phyloP scores from a whole-genome alignment of 2,329 filamentous ascomycete species.

The Neonectria neomacrospora region DNA sequence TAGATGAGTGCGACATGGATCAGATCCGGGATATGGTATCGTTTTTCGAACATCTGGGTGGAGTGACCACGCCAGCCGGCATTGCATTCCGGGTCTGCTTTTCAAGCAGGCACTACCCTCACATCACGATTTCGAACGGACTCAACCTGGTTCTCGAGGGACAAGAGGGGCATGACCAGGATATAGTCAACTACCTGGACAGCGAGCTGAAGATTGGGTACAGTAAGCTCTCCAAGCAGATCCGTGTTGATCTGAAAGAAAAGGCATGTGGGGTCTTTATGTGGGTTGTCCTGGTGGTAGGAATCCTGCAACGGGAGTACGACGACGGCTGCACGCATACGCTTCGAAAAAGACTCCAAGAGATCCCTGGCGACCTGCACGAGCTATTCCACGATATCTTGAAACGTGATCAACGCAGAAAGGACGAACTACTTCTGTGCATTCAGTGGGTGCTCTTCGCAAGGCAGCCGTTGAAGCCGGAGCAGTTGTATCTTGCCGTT shows the following conservation, averaged over 20 bases:
- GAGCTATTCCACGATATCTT: conserved; percentile 64
- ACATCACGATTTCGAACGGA: conserved; percentile 49
- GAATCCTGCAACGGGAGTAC: conserved; percentile 52
- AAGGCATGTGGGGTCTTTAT: conserved; percentile 58
- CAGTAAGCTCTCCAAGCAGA: fast-evolving
- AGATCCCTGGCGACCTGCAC: conserved; percentile 53
- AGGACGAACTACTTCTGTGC: conserved; percentile 55
- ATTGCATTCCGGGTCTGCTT: conserved; percentile 52
- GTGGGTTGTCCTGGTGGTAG: conserved; percentile 54
- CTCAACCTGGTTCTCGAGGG: conserved; percentile 42
- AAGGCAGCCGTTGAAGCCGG: conserved; percentile 51
- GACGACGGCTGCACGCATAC: conserved; percentile 38
- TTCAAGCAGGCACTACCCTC: conserved; percentile 60
- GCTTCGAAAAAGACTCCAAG: conserved; percentile 44
- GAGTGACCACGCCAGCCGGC: conserved; percentile 30
- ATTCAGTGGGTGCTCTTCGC: conserved; percentile 65
- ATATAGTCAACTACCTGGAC: conserved; percentile 41
- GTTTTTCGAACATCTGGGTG: conserved; percentile 53
- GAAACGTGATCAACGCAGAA: conserved; percentile 55
- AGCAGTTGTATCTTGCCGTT: conserved; percentile 55
- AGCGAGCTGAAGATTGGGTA: conserved; percentile 17
- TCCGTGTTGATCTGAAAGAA: conserved; percentile 41
- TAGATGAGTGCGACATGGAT: conserved; percentile 60
- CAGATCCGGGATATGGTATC: conserved; percentile 55
- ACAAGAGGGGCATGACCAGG: conserved; percentile 38